A percentile compares a stretch with the other conserved stretches of the same genome.
phyloP scores from a whole-genome alignment of 192 early-diverging fungal species.

The Haplosporangium gracile region DNA sequence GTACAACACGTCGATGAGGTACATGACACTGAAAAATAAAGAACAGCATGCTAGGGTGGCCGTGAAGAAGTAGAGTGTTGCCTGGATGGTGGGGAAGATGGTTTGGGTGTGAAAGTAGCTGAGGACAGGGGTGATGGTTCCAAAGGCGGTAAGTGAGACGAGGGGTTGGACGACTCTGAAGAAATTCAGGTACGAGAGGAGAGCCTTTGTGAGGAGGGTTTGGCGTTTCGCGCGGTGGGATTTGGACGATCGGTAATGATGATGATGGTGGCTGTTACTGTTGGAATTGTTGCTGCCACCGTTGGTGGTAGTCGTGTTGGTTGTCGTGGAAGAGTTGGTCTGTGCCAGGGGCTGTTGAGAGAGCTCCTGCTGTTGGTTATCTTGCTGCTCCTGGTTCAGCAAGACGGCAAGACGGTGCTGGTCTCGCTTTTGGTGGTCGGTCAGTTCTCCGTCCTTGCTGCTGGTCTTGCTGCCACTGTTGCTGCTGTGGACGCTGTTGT shows the following conservation, averaged over 20 bases:
- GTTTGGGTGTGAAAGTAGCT: constrained; percentile 45
- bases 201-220: constrained; percentile 40
- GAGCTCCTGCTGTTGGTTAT: neutral
- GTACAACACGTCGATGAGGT: constrained; percentile 37
- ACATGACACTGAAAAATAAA: constrained; percentile 40
- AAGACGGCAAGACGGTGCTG: neutral
- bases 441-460: no score
- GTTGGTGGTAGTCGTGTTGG: neutral
- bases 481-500: neutral
- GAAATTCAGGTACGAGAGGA: constrained; percentile 41
- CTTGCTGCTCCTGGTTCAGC: neutral
- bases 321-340: neutral
- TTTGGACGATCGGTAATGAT: neutral
- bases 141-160: constrained; percentile 27
- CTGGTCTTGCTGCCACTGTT: no score
- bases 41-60: constrained; percentile 39
- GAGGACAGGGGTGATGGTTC: constrained; percentile 46
- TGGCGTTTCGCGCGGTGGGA: constrained; percentile 8
- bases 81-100: constrained; percentile 48
- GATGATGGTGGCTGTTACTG: neutral
- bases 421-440: neutral
- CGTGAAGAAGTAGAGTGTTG: constrained; percentile 46
- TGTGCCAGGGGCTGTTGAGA: neutral
- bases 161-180: constrained; percentile 45
- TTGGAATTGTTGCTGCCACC: neutral